Percentiles rank a stretch among this genome's conserved stretches.
phyloP scores from a whole-genome alignment of 2,329 filamentous ascomycete genomes.

The Teratosphaeria pseudoeucalypti region DNA sequence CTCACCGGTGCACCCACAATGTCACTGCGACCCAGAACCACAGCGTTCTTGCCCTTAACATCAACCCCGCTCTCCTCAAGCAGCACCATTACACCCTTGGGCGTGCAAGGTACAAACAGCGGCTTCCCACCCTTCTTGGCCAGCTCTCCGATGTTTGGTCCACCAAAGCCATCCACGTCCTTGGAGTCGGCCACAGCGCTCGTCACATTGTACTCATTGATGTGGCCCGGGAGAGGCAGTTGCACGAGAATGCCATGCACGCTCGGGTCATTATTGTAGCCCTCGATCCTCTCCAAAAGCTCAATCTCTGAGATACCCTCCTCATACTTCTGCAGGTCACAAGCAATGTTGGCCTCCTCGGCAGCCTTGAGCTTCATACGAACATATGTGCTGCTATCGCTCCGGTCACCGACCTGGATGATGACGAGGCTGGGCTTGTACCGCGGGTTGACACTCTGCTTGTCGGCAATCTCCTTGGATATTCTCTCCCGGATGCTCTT shows the following conservation, averaged over 20 bases:
- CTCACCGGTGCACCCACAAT: slow-evolving; percentile 97
- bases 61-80: slow-evolving; percentile 75
- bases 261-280: slow-evolving; percentile 73
- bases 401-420: slow-evolving; percentile 89
- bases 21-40: slow-evolving; percentile 88
- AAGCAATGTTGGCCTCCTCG: slow-evolving; percentile 83
- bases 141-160: slow-evolving; percentile 88
- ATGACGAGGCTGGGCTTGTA: slow-evolving; percentile 89
- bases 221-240: slow-evolving; percentile 75
- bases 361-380: slow-evolving; percentile 99
- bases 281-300: slow-evolving; percentile 69
- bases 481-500: slow-evolving; percentile 80
- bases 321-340: slow-evolving; percentile 74
- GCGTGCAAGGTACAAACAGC: slow-evolving; percentile 87
- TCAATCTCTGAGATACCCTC: slow-evolving; percentile 75
- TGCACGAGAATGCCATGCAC: slow-evolving; percentile 93
- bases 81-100: slow-evolving; percentile 92
- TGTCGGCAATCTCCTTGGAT: slow-evolving; percentile 67
- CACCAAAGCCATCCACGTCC: slow-evolving; percentile 95
- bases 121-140: slow-evolving; percentile 89
- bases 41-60: slow-evolving; percentile 79
- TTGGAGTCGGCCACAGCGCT: slow-evolving; percentile 87
- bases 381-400: slow-evolving; percentile 90
- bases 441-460: slow-evolving; percentile 71
- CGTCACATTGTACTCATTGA: slow-evolving; percentile 83